phyloP scores from a whole-genome alignment of 345 rosid species.

The Eucalyptus regnans region DNA sequence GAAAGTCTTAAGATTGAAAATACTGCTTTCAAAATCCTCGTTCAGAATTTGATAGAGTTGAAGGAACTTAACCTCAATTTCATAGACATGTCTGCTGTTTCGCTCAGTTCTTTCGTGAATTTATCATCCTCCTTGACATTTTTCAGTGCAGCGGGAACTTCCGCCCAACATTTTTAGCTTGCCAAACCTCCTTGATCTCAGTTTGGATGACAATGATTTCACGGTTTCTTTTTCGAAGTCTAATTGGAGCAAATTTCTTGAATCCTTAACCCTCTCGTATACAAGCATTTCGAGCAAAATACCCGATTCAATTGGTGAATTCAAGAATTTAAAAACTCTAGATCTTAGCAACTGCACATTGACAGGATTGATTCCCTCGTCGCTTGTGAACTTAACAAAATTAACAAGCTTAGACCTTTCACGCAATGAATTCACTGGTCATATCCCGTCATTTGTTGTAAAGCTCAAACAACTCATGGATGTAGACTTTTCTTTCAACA shows the following conservation, averaged over 20 bases:
- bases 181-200: not conserved
- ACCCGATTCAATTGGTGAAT: not conserved
- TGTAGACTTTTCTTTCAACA: not conserved
- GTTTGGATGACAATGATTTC: not conserved
- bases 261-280: not conserved
- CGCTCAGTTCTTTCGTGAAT: not conserved
- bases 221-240: not conserved
- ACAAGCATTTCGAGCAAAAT: not conserved
- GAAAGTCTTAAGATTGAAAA: not conserved
- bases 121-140: not conserved
- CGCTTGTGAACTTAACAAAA: not conserved
- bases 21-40: not conserved
- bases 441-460: not conserved
- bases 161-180: not conserved
- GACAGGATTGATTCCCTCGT: not conserved
- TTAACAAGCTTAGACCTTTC: not conserved
- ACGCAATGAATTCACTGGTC: not conserved
- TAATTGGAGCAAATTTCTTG: not conserved
- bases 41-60: not conserved
- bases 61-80: not conserved
- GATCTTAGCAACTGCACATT: accelerated
- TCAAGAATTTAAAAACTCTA: not conserved
- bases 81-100: not conserved
- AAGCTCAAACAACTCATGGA: not conserved
- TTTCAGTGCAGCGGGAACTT: not conserved